Conservation (phyloP, 176 grass and related monocot genomes). For the Luzula sylvatica region DNA sequence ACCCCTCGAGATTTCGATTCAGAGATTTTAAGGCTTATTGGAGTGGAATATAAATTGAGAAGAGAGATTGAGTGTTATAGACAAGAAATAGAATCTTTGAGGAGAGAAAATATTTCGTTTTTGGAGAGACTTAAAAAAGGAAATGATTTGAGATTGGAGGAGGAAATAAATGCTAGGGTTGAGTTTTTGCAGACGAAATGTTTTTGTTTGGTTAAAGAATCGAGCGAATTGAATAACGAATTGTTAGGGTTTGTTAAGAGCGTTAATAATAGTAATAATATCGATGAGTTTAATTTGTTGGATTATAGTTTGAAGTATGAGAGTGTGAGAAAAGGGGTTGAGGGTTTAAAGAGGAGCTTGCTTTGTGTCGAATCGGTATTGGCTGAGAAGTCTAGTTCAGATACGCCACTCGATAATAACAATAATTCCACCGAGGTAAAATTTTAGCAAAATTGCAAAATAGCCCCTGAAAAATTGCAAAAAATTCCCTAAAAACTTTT, state of each 20-base stretch:
- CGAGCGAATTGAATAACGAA: slow-evolving; percentile 36
- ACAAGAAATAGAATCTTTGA: slow-evolving; percentile 60
- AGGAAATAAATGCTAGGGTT: slow-evolving; percentile 43
- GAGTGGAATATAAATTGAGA: slow-evolving; percentile 75
- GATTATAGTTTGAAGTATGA: slow-evolving; percentile 57
- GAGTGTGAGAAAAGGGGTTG: slow-evolving; percentile 52
- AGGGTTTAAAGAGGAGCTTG: slow-evolving; percentile 61
- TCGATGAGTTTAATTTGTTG: slow-evolving; percentile 29
- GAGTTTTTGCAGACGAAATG: slow-evolving; percentile 56
- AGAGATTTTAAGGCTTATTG: slow-evolving; percentile 61
- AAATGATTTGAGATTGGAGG: slow-evolving; percentile 37
- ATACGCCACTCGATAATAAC: slow-evolving; percentile 16
- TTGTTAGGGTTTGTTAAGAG: slow-evolving; percentile 35
- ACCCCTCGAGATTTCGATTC: slow-evolving; percentile 32
- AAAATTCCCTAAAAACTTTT: too few species aligned
- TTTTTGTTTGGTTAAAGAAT: slow-evolving; percentile 58
- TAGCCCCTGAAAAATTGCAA: too few species aligned
- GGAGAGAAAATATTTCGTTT: slow-evolving; percentile 64
- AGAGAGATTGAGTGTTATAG: slow-evolving; percentile 46
- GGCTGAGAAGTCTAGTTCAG: slow-evolving; percentile 37
- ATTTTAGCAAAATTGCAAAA: too few species aligned
- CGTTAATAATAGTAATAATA: slow-evolving; percentile 27
- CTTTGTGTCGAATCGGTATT: slow-evolving; percentile 24
- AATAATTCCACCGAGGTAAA: slow-evolving; percentile 17
- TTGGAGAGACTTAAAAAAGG: slow-evolving; percentile 41